Base-by-base conservation (phyloP, 768 basidiomycete genomes). In the Scleroderma citrinum region DNA sequence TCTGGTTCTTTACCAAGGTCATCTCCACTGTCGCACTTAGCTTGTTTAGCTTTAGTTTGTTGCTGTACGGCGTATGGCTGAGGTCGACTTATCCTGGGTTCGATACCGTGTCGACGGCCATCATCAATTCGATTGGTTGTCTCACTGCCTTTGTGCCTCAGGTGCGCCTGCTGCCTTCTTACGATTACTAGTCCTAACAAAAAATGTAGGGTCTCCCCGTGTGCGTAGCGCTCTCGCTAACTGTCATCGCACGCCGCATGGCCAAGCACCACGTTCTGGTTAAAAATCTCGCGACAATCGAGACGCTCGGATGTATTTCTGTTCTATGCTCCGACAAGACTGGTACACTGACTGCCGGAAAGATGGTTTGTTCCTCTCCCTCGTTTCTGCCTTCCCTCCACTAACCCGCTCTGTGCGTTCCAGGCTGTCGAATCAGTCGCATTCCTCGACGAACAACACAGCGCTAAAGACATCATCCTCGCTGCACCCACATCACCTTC, bases 311-410 rank as follows among this genome's bases (percentile, higher is more conserved):
- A 0, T 67, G 69, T 17, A 76, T 81, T 52, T 72, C 74, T 16
- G 72, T 78, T 31, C 49, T 81, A 19, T 77, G 76, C 57, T 75
- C 76, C 5, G 80, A 81, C 63, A 81, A 81, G 50, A 74, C 74
- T 1, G 76, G 76, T n/a, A 78, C 75, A 11, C 59, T 80, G 30
- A 79, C 75, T 1, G 60, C 73, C 39, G 75, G 73, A 21, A 68
- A 68, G 53, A 81, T 80, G 79, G 70, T 65, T 44, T 54, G 61
- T 35, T 2, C 5, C 14, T 48, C 39, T 13, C 13, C 14, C 8
- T 20, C 29, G 13, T 39, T 16, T 11, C 5, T 17, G 13, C 5
- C 7, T 11, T n/a, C 34, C 17, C 3, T 11, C 7, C 23, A 8
- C 5, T 3, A 24, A 37, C 50, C 3, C 59, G 16, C 20, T 31